phyloP scores from a whole-genome alignment of 2,329 filamentous ascomycete genomes.

The Erysiphe pulchra region DNA sequence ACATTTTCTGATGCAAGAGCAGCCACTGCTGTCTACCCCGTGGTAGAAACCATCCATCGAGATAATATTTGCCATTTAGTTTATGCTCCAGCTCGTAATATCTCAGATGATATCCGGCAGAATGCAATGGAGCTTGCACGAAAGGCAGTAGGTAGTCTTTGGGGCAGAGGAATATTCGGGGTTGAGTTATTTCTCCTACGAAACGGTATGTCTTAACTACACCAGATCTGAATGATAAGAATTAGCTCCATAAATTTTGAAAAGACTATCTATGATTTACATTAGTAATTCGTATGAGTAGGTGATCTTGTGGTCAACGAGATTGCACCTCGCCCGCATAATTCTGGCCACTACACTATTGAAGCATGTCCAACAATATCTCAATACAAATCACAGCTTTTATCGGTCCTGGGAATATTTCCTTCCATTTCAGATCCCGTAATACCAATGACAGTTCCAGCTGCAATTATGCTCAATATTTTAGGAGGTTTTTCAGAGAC shows the following conservation, averaged over 20 bases:
- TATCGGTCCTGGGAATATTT: slow-evolving; percentile 44
- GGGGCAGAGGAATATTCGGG: slow-evolving; percentile 80
- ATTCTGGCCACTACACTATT: slow-evolving; percentile 84
- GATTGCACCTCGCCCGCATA: slow-evolving; percentile 9
- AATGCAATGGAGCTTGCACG: slow-evolving; percentile 53
- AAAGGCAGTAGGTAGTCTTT: slow-evolving; percentile 53
- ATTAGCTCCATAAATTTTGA: too few relatives aligned
- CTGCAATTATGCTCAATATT: slow-evolving; percentile 57
- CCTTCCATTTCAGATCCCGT: slow-evolving; percentile 7
- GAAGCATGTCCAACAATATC: slow-evolving; percentile 69
- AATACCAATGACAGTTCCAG: slow-evolving; percentile 15
- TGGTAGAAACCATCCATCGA: slow-evolving; percentile 84
- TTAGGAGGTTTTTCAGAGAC: slow-evolving; percentile 40
- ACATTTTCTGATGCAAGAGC: slow-evolving; percentile 19
- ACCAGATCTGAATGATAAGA: not conserved
- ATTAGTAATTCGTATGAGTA: not conserved
- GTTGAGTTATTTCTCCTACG: slow-evolving; percentile 83
- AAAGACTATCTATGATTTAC: too few relatives aligned
- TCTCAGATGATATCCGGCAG: slow-evolving; percentile 31
- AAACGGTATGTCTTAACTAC: slow-evolving; percentile 21
- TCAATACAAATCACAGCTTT: slow-evolving; percentile 65
- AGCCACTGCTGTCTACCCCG: slow-evolving; percentile 45
- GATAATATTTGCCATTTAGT: slow-evolving; percentile 88
- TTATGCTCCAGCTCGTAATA: slow-evolving; percentile 56
- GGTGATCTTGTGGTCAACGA: slow-evolving; percentile 3